Evolutionary conservation across 331 rosid genomes (phyloP), one percentile per base, ranked within the genome.

Genomic region (Dryas integrifolia): DNA sequence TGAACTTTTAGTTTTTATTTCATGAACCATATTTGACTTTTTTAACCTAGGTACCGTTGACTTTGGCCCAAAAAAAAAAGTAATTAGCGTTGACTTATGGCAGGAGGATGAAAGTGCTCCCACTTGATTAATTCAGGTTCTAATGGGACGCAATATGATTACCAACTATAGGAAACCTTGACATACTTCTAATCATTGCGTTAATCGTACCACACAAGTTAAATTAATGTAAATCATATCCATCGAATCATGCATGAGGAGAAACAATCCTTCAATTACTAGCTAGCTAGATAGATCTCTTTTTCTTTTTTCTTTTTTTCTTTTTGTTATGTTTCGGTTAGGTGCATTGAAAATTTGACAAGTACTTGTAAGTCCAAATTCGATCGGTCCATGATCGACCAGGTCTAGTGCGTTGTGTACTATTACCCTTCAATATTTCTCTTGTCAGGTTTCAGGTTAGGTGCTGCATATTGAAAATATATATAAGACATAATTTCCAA

Each of bases 111-210:
- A 38, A 68, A 38, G 11, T 50, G 59, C 60, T 38, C 60, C 60
- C 60, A 67, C 49, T 15, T 44, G 3, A 5, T 5, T 8, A 56
- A 12, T 56, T 18, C 72, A 10, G 15, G 35, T 68, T 50, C 38
- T 38, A 68, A 39, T 68, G 49, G 72, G 72, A 68, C 5, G 48
- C 72, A n/a, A 9, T 8, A 68, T 68, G 60, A 50, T 24, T 51
- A 68, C 24, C 12, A n/a, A 49, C 38, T 68, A 30, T 30, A 48
- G 72, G 48, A 67, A 67, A 14, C 72, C 24, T 60, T 60, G 62
- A 26, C 62, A 57, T 57, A 15, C 9, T 39, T 60, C 3, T 13
- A 60, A 60, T 60, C 65, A 56, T 43, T 26, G 53, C 45, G 43
- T 46, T 57, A 41, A 43, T 13, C 65, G 13, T 55, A 43, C 53